A percentile compares a stretch with the other conserved stretches of the same genome.
These are phyloP conservation scores for Lodderomyces oxycetoniae DNA, from an alignment of 1,139 yeast genomes.

Conservation along the genomic window DNA sequence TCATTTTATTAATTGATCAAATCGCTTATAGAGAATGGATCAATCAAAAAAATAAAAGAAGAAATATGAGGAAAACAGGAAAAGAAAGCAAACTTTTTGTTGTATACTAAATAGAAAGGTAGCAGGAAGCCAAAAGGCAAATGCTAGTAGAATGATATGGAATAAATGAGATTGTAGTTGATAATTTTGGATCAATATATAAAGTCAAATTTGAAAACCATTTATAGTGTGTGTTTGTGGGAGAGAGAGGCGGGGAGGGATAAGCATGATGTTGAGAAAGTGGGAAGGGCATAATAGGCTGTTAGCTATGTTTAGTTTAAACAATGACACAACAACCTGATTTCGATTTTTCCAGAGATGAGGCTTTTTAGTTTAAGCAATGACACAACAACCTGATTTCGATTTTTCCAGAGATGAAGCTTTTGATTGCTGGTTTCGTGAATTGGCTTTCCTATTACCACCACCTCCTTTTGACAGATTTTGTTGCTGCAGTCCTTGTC, in stretches of 20 bases:
- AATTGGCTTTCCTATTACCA: neutral
- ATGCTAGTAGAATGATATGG: too few species aligned
- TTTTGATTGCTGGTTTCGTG: constrained; percentile 13
- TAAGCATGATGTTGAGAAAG: too few species aligned
- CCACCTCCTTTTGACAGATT: constrained; percentile 6
- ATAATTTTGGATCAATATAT: too few species aligned
- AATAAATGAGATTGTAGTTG: too few species aligned
- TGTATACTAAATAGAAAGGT: too few species aligned
- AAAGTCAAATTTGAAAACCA: too few species aligned
- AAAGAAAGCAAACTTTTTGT: neutral
- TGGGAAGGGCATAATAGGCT: too few species aligned
- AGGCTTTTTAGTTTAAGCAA: constrained; percentile 27
- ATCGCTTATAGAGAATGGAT: neutral
- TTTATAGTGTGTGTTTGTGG: too few species aligned
- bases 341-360: constrained; percentile 25
- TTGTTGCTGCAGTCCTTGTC: constrained; percentile 5
- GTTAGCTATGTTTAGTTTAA: too few species aligned
- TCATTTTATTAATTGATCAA: constrained; percentile 75
- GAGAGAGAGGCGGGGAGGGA: too few species aligned
- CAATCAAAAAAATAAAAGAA: too few species aligned
- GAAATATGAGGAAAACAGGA: neutral
- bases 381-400: constrained; percentile 44
- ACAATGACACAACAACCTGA: constrained; percentile 46
- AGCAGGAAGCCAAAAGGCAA: too few species aligned
- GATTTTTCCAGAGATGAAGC: constrained; percentile 24